Percentiles rank a stretch among this genome's conserved stretches.
These are phyloP conservation scores for Cryptosporidium bovis DNA, from an alignment of 169 alveolate genomes.

Conservation along the genomic window DNA sequence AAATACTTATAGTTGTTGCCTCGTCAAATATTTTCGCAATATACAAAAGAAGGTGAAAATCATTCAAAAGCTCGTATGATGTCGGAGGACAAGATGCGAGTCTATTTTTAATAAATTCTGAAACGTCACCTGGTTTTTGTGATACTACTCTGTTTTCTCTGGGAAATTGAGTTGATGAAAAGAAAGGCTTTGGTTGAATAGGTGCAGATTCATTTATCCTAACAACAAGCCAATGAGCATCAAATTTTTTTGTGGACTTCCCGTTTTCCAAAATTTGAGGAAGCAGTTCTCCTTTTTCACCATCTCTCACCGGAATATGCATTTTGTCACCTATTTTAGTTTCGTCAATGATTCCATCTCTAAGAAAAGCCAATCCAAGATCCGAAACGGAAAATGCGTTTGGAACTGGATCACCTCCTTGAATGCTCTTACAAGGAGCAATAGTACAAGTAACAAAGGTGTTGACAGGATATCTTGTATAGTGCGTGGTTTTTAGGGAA, in stretches of 20 bases:
- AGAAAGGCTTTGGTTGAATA: constrained; percentile 81
- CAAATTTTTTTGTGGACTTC: constrained; percentile 82
- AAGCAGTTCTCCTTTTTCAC: constrained; percentile 78
- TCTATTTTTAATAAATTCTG: constrained; percentile 55
- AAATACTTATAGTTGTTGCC: constrained; percentile 88
- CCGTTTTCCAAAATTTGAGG: constrained; percentile 85
- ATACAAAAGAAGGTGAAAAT: constrained; percentile 89
- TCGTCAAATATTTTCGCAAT: constrained; percentile 91
- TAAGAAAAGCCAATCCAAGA: constrained; percentile 81
- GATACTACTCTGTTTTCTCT: constrained; percentile 80
- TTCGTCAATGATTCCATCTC: constrained; percentile 80
- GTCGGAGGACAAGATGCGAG: constrained; percentile 18
- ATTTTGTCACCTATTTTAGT: constrained; percentile 77
- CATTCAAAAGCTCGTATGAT: constrained; percentile 77
- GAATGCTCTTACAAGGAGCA: constrained; percentile 82
- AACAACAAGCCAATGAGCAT: constrained; percentile 84
- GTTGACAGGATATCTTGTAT: constrained; percentile 85
- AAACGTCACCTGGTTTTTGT: constrained; percentile 72
- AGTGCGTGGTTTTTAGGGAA: constrained; percentile 77
- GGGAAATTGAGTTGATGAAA: constrained; percentile 81
- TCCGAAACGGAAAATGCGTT: constrained; percentile 91
- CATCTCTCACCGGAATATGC: constrained; percentile 76
- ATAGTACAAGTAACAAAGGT: constrained; percentile 86
- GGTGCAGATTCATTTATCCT: constrained; percentile 88
- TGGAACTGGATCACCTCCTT: constrained; percentile 84